Base-by-base conservation (phyloP, 495 filamentous ascomycete genomes). In the Sphaerosporella brunnea region DNA sequence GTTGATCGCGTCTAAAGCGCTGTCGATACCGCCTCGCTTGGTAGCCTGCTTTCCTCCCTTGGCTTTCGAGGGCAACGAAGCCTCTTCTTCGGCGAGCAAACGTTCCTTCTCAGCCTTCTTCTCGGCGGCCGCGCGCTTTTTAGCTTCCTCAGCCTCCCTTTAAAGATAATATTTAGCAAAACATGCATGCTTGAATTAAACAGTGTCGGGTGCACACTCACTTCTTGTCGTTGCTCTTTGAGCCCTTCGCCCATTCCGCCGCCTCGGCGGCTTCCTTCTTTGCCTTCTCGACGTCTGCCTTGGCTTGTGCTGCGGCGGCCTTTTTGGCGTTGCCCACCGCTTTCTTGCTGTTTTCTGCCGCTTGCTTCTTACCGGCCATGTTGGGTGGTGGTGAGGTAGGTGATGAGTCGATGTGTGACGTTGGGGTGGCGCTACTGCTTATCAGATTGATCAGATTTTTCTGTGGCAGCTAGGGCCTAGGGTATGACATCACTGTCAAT, bases 61-160 rank as follows among this genome's bases (percentile, higher is more conserved):
- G 10, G 74, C 70, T 20, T 60, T 86, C 78, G 28, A 73, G 66
- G 55, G 69, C 15, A 54, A 36, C 0, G 57, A 10, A 16, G 53
- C 57, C 64, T 94, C 90, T 63, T 97, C 90, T 54, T 79, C 86
- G 41, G 72, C 77, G n/a, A 86, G 69, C 16, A 82, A 65, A 5
- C 86, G 82, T 15, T 87, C 86, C 18, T 76, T 77, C 54, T 94
- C 85, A 50, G 79, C 79, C 58, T 84, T 85, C 67, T 93, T 95
- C 38, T 75, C 73, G 36, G 80, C 84, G 18, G 39, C 37, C 16
- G 61, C 58, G 3, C 48, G 49, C 36, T 60, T 61, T 34, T 61
- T 61, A 20, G 53, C 48, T 40, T 62, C 59, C 1, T 60, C 50
- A 2, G 52, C 56, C 23, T 59, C 59, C 25, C 59, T 62, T 20